Base-by-base conservation (phyloP, 345 rosid genomes). In the Syzygium aromaticum region DNA sequence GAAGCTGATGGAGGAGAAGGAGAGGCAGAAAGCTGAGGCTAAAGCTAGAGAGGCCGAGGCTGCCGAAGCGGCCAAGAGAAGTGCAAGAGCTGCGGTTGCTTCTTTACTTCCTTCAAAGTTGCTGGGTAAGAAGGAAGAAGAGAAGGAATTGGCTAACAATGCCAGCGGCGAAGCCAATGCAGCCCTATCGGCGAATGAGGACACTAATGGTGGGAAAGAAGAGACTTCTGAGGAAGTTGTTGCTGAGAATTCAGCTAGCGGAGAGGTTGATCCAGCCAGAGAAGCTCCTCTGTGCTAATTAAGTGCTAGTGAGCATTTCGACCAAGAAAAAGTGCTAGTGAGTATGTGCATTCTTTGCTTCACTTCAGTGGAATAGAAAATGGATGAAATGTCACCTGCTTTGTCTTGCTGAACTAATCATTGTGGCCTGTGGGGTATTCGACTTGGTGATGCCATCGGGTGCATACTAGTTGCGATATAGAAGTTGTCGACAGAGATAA, bases 1-100 rank as follows among this genome's bases (percentile, higher is more conserved):
- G 40, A 95, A 92, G 91, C 97, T 97, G 85, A 92, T 97, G 90
- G 98, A 94, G 85, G 96, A 95, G 86, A 97, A 97, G 90, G 97
- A 94, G 92, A 92, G 95, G 89, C 91, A 86, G 88, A 97, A 96
- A 87, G 98, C 96, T 27, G 98, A 97, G 90, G 99, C 97, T 30
- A 94, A 94, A 92, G 99, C 96, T 38, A 94, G 88, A 90, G 98
- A 94, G 92, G 88, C 73, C 2, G 98, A 92, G 89, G 98, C 91
- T 54, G 94, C 93, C 5, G 98, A 97, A 90, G 98, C 94, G 5
- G 92, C 96, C 80, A 96, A 93, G 94, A 94, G 90, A 89, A 92
- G 92, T 86, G 95, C 95, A 54, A 91, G 89, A 59, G 90, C 91
- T 43, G 93, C 92, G 1, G 87, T 97, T 40, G 84, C 95, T 85